Evolutionary conservation across 495 filamentous ascomycete genomes (phyloP).

Genomic region (Bathelium albidoporum): DNA sequence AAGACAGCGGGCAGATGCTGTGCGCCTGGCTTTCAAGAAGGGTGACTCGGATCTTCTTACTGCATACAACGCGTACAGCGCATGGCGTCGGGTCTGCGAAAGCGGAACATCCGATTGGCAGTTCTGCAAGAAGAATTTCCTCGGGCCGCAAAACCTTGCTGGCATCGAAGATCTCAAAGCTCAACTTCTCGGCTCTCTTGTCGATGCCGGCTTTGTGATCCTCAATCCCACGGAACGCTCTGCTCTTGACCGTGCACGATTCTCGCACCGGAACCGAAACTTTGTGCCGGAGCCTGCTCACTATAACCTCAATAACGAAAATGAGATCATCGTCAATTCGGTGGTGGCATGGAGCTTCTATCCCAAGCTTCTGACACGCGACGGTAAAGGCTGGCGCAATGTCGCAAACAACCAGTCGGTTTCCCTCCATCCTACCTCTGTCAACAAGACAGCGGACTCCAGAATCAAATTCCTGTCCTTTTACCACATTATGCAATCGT

Average conservation of each 20-base stretch:
- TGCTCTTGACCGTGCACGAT: slow-evolving; percentile 50
- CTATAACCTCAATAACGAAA: slow-evolving; percentile 62
- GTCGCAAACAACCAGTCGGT: slow-evolving; percentile 83
- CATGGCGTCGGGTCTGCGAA: slow-evolving; percentile 72
- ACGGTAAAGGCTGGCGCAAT: slow-evolving; percentile 85
- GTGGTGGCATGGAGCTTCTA: slow-evolving; percentile 91
- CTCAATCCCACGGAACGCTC: slow-evolving; percentile 59
- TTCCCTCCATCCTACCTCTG: slow-evolving; percentile 69
- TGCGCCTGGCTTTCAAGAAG: slow-evolving; percentile 64
- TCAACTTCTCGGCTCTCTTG: slow-evolving; percentile 70
- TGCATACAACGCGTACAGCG: slow-evolving; percentile 80
- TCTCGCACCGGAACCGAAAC: slow-evolving; percentile 49
- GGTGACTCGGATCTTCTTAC: slow-evolving; percentile 88
- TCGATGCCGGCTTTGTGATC: slow-evolving; percentile 69
- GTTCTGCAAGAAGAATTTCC: slow-evolving; percentile 87
- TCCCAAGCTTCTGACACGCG: slow-evolving; percentile 75
- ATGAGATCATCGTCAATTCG: slow-evolving; percentile 64
- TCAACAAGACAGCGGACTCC: slow-evolving; percentile 58
- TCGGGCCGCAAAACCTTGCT: slow-evolving; percentile 68
- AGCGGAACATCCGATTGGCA: slow-evolving; percentile 61
- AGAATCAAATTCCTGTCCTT: slow-evolving; percentile 75
- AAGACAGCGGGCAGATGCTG: slow-evolving; percentile 65
- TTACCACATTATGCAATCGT: slow-evolving; percentile 90
- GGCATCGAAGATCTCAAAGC: slow-evolving; percentile 93
- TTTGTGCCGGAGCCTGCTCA: slow-evolving; percentile 72